Conservation (phyloP, 2,329 filamentous ascomycete genomes). For the Parafenestella ontariensis region DNA sequence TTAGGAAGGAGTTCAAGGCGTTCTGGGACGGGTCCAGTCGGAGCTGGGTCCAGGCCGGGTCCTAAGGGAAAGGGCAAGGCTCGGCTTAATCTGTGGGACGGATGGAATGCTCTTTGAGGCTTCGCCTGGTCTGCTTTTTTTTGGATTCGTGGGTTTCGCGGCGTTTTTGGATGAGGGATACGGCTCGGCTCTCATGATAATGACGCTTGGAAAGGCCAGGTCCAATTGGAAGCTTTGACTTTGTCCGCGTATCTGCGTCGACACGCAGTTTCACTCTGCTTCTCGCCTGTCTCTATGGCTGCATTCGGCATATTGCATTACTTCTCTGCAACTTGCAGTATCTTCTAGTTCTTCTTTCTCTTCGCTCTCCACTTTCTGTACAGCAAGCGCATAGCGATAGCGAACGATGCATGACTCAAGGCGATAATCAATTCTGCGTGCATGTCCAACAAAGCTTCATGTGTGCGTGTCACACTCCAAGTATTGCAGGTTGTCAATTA, state of each 20-base stretch:
- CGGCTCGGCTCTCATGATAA: slow-evolving; percentile 15
- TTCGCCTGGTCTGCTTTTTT: slow-evolving; percentile 33
- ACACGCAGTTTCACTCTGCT: not conserved
- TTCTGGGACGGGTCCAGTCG: slow-evolving; percentile 40
- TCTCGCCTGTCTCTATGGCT: not conserved
- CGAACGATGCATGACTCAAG: slow-evolving; percentile 1
- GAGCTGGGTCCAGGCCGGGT: slow-evolving; percentile 37
- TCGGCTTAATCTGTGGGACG: slow-evolving; percentile 45
- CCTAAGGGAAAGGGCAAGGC: slow-evolving; percentile 44
- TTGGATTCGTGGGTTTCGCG: slow-evolving; percentile 25
- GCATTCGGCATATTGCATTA: not conserved
- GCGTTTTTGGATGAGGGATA: slow-evolving; percentile 22
- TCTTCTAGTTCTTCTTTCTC: not conserved
- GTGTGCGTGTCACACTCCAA: too few relatives aligned
- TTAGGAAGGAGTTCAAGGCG: slow-evolving; percentile 50
- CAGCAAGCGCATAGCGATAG: slow-evolving; percentile 15
- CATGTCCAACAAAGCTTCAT: slow-evolving; percentile 3
- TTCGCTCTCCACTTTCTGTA: not conserved
- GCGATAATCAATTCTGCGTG: not conserved
- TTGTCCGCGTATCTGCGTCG: slow-evolving; percentile 4
- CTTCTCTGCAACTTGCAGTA: not conserved
- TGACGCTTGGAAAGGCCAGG: slow-evolving; percentile 10
- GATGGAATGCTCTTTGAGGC: slow-evolving; percentile 46
- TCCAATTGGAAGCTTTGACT: slow-evolving; percentile 1
- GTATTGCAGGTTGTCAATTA: too few relatives aligned